Evolutionary conservation across 2,329 filamentous ascomycete species (phyloP).

Genomic region (Fusarium sp.): DNA sequence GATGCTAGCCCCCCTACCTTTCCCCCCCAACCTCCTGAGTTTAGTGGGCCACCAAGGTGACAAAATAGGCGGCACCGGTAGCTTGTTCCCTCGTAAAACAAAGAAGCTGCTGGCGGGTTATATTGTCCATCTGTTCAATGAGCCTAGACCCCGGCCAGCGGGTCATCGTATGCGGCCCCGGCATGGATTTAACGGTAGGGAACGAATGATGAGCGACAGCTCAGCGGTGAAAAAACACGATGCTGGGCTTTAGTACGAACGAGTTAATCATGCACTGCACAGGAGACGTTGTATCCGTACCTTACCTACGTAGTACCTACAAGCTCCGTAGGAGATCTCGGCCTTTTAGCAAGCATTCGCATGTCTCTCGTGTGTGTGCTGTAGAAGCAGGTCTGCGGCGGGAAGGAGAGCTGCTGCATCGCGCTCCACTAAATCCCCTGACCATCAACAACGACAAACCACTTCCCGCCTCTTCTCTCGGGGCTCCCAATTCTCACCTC

Average conservation of each 20-base stretch:
- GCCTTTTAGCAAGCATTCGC: not conserved
- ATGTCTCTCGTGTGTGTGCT: not conserved
- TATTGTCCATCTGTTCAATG: conserved; percentile 18
- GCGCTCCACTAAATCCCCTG: conserved; percentile 12
- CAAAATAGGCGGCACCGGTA: conserved; percentile 7
- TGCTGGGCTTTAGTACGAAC: conserved; percentile 6
- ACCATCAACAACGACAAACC: conserved; percentile 2
- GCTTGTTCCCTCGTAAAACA: too few relatives aligned
- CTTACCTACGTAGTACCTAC: not conserved
- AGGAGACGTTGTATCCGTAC: not conserved
- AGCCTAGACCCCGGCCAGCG: conserved; percentile 5
- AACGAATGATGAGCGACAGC: conserved; percentile 2
- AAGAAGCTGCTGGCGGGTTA: conserved; percentile 1
- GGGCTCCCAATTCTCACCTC: conserved; percentile 37
- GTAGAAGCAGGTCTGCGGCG: conserved; percentile 1
- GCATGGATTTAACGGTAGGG: conserved; percentile 22
- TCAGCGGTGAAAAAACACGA: conserved; percentile 13
- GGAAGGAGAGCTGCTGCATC: conserved; percentile 18
- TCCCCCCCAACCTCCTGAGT: conserved; percentile 31
- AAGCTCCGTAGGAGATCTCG: not conserved
- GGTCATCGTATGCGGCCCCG: conserved; percentile 13
- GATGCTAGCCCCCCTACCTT: conserved; percentile 12
- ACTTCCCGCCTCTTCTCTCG: conserved; percentile 23
- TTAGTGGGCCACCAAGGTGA: conserved; percentile 14
- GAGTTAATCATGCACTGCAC: conserved; percentile 1